Conservation (phyloP, 257 asterid genomes). For the Solanum sejunctum region DNA sequence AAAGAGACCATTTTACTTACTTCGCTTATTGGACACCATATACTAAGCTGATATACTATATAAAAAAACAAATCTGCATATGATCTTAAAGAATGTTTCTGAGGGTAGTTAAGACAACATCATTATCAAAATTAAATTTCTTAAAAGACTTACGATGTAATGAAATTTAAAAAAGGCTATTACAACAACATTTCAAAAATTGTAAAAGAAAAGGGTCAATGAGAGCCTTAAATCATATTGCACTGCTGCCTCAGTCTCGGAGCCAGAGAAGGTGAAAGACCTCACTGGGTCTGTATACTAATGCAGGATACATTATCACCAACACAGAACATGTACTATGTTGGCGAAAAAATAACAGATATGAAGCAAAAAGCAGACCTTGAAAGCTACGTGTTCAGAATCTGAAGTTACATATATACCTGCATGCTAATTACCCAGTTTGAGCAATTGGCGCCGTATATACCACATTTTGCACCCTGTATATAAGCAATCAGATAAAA, state of each 20-base stretch:
- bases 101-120: neutral
- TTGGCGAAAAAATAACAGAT: neutral
- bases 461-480: constrained; percentile 76
- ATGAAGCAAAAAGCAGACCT: neutral
- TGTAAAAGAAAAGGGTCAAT: neutral
- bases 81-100: neutral
- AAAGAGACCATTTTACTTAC: neutral
- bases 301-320: neutral
- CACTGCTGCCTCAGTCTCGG: neutral
- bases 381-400: neutral
- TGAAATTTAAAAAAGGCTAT: neutral
- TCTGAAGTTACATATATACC: constrained; percentile 17
- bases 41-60: neutral
- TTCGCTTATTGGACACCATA: neutral
- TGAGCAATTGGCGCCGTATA: constrained; percentile 68
- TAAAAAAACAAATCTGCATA: neutral
- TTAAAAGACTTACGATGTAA: neutral
- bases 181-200: neutral
- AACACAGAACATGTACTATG: neutral
- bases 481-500: neutral
- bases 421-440: constrained; percentile 79
- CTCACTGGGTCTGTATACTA: neutral
- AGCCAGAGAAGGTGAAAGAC: neutral
- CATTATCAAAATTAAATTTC: neutral
- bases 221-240: neutral